These are phyloP conservation scores for Myxozyma vanderwaltii DNA, from an alignment of 805 yeast genomes.

Conservation along the genomic window DNA sequence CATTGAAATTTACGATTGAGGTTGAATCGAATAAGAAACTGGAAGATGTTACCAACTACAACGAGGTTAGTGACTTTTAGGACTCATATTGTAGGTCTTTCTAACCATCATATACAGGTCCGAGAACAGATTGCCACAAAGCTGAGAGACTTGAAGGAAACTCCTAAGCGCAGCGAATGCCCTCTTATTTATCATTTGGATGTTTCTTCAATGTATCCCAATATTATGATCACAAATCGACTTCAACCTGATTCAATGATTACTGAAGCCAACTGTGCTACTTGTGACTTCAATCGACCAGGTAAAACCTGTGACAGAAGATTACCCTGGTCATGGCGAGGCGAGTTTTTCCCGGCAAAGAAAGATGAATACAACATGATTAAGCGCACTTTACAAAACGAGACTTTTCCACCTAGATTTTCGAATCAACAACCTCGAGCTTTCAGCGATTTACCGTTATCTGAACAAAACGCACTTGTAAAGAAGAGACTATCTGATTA, in stretches of 20 bases:
- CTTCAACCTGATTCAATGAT: constrained; percentile 98
- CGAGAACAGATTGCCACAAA: constrained; percentile 54
- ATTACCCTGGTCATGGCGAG: constrained; percentile 97
- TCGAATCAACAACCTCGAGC: constrained; percentile 60
- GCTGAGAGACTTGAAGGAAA: constrained; percentile 59
- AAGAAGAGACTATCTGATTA: constrained; percentile 81
- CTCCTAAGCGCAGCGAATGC: constrained; percentile 67
- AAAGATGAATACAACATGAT: constrained; percentile 90
- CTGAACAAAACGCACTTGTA: constrained; percentile 74
- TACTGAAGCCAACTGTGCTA: constrained; percentile 90
- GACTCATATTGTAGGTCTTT: background rate
- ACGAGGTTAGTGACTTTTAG: constrained; percentile 53
- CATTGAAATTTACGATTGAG: constrained; percentile 78
- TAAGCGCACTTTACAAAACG: constrained; percentile 77
- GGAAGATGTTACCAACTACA: constrained; percentile 79
- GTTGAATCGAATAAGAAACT: constrained; percentile 74
- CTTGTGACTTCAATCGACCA: constrained; percentile 95
- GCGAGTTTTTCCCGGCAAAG: constrained; percentile 89
- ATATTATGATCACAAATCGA: constrained; percentile 96
- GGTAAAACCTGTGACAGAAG: constrained; percentile 91
- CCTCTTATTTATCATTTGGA: constrained; percentile 97
- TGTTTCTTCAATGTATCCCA: constrained; percentile 99
- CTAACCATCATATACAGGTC: constrained; percentile 5
- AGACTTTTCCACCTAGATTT: constrained; percentile 65
- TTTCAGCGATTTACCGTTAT: constrained; percentile 73